These are phyloP conservation scores for Omphalotus guepiniiformis DNA, from an alignment of 768 basidiomycete genomes.

Conservation along the genomic window DNA sequence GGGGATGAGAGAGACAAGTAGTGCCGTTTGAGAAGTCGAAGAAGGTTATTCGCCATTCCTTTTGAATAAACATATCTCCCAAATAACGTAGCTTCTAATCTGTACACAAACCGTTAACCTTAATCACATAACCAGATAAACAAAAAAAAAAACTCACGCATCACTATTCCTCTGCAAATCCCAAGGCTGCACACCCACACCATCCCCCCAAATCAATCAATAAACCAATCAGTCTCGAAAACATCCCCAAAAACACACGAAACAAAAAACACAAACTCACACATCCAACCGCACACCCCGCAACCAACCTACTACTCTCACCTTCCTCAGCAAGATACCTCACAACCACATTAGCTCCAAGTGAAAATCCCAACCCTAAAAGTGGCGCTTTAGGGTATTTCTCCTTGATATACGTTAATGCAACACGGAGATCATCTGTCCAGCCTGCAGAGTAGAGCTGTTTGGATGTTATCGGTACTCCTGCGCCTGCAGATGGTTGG, in stretches of 20 bases:
- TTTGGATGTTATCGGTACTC: slow-evolving; percentile 51
- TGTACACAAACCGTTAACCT: too few species aligned
- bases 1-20: not conserved
- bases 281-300: slow-evolving; percentile 70
- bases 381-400: slow-evolving; percentile 77
- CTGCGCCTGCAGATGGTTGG: slow-evolving; percentile 58
- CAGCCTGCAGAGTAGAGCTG: slow-evolving; percentile 86
- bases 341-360: slow-evolving; percentile 89
- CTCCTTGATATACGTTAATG: slow-evolving; percentile 69
- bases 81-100: slow-evolving; percentile 51
- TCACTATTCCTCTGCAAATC: slow-evolving; percentile 45
- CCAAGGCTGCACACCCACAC: too few species aligned
- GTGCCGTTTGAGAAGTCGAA: slow-evolving; percentile 52
- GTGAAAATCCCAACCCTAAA: slow-evolving; percentile 86
- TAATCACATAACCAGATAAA: too few species aligned
- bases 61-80: slow-evolving; percentile 68
- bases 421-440: slow-evolving; percentile 85
- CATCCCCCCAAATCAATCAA: slow-evolving; percentile 10
- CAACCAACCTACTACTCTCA: slow-evolving; percentile 50
- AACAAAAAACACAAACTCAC: slow-evolving; percentile 40
- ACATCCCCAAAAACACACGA: not conserved
- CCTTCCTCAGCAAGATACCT: slow-evolving; percentile 88
- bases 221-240: slow-evolving; percentile 15
- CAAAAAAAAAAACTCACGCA: slow-evolving; percentile 30
- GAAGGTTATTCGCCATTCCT: slow-evolving; percentile 74